These are phyloP conservation scores for Cylindrodendrum hubeiense DNA, from an alignment of 2,329 filamentous ascomycete genomes.

Conservation along the genomic window DNA sequence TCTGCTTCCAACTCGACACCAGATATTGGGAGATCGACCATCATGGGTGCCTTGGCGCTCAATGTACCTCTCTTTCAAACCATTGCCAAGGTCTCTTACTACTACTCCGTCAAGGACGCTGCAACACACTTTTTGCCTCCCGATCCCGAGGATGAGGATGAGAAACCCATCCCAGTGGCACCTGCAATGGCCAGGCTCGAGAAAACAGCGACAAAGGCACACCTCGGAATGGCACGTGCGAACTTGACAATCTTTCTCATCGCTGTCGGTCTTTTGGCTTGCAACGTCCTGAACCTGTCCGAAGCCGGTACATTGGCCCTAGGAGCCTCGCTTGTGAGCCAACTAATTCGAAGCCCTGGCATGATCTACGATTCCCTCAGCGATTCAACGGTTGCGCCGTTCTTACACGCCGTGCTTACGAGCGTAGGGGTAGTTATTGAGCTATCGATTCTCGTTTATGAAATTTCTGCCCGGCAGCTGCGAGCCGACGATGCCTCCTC, in stretches of 20 bases:
- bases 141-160: neutral
- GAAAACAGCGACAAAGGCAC: neutral
- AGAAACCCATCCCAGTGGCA: constrained; percentile 12
- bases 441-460: constrained; percentile 7
- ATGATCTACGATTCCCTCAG: constrained; percentile 15
- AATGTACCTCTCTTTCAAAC: constrained; percentile 35
- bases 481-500: neutral
- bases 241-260: constrained; percentile 27
- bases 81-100: constrained; percentile 32
- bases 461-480: constrained; percentile 11
- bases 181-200: constrained; percentile 16
- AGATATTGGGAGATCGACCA: neutral
- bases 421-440: constrained; percentile 9
- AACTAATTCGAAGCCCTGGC: constrained; percentile 16
- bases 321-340: constrained; percentile 26
- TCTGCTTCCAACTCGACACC: neutral
- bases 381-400: constrained; percentile 1
- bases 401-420: constrained; percentile 16
- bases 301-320: constrained; percentile 33
- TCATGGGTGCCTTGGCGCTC: constrained; percentile 32
- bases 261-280: constrained; percentile 2
- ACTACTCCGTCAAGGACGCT: constrained; percentile 32
- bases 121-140: constrained; percentile 5
- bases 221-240: constrained; percentile 22
- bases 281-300: constrained; percentile 9